Conservation (phyloP, 2,329 filamentous ascomycete species). For the Aspergillus viridinutans region DNA sequence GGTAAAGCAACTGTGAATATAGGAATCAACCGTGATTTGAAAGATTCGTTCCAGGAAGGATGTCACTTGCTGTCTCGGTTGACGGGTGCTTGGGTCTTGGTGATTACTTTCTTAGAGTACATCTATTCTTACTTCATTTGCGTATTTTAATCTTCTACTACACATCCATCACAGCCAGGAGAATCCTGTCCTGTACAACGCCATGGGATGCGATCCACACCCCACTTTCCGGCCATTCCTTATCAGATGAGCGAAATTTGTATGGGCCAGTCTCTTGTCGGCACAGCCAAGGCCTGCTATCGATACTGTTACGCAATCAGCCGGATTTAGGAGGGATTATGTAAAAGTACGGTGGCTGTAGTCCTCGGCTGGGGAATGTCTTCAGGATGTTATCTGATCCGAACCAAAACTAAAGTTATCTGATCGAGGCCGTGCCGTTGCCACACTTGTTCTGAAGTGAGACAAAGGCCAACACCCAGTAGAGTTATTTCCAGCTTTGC, state of each 20-base stretch:
- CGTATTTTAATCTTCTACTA: not conserved
- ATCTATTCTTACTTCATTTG: not conserved
- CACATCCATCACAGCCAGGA: too few relatives aligned
- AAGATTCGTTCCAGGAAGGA: too few relatives aligned
- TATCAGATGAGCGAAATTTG: not conserved
- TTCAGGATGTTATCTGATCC: constrained; percentile 7
- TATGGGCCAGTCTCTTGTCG: too few relatives aligned
- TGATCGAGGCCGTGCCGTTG: not conserved
- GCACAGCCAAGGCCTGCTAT: not conserved
- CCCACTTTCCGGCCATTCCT: not conserved
- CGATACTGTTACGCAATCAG: not conserved
- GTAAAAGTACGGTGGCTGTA: not conserved
- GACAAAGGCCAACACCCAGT: not conserved
- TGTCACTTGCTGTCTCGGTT: not conserved
- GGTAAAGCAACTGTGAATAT: not conserved
- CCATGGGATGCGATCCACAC: not conserved
- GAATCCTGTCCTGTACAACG: too few relatives aligned
- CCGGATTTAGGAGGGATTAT: not conserved
- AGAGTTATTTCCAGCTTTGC: not conserved
- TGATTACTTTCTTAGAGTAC: too few relatives aligned
- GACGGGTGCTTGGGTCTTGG: too few relatives aligned
- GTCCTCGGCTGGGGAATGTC: not conserved
- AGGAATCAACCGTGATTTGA: not conserved
- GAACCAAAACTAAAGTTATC: constrained; percentile 4
- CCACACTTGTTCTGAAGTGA: not conserved